phyloP scores from a whole-genome alignment of 179 eudicot genomes.

The Heliamphora pulchella region DNA sequence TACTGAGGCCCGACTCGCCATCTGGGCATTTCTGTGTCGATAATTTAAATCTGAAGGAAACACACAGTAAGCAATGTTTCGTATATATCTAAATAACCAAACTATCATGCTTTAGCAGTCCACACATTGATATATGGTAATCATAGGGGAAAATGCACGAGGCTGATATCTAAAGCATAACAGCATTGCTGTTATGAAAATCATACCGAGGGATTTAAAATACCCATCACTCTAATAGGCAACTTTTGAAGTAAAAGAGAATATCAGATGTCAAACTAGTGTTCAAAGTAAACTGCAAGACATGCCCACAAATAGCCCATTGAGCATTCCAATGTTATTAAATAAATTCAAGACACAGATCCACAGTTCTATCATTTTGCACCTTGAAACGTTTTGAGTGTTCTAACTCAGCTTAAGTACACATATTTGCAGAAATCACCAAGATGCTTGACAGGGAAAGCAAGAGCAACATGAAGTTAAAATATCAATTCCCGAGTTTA shows the following conservation, averaged over 20 bases:
- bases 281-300: background rate
- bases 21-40: constrained; percentile 94
- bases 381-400: background rate
- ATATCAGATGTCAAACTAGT: background rate
- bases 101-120: background rate
- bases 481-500: constrained; percentile 5
- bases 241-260: background rate
- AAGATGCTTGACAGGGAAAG: background rate
- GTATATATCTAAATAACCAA: background rate
- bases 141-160: background rate
- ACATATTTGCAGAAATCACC: background rate
- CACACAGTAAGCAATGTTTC: background rate
- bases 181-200: background rate
- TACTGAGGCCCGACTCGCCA: constrained; percentile 94
- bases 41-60: constrained; percentile 75
- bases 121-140: background rate
- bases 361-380: background rate
- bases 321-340: background rate
- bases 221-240: background rate
- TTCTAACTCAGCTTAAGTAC: background rate
- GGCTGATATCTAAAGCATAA: background rate
- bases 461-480: background rate
- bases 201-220: background rate
- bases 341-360: background rate
- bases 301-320: background rate